Conservation (phyloP, 1,284 basidiomycete species). For the Malassezia japonica region DNA sequence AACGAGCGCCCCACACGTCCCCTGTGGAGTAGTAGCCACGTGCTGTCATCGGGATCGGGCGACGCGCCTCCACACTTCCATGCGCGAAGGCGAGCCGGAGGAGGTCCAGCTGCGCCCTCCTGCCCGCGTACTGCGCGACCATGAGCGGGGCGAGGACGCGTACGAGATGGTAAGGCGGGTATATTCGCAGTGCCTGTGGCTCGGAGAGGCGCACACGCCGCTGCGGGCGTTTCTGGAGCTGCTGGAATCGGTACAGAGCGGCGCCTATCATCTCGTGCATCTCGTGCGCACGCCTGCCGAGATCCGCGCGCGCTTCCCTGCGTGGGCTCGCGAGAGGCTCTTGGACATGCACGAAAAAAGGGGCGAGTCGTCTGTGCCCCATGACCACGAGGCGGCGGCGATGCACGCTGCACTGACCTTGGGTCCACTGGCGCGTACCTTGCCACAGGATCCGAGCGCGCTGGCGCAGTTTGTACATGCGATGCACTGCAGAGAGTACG, state of each 20-base stretch:
- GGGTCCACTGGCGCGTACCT: conserved; percentile 4
- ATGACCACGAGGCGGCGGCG: background rate
- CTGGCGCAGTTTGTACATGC: background rate
- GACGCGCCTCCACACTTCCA: conserved; percentile 1
- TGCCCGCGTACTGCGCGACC: background rate
- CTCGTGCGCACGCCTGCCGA: conserved; percentile 9
- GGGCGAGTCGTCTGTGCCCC: background rate
- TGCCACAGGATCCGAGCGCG: background rate
- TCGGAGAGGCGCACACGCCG: conserved; percentile 17
- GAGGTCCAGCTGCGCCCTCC: background rate
- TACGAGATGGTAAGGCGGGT: background rate
- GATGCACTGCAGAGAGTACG: conserved; percentile 13
- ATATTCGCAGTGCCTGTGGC: conserved; percentile 8
- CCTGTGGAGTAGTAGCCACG: no score
- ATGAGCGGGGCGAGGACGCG: background rate
- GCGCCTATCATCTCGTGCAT: background rate
- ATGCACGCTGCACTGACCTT: background rate
- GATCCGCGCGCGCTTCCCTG: conserved; percentile 5
- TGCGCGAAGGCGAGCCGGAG: background rate
- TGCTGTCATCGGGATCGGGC: no score
- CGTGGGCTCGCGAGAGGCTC: background rate
- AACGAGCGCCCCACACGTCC: no score
- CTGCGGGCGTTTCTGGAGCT: background rate
- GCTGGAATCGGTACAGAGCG: background rate
- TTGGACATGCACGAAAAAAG: background rate